Base-by-base conservation (phyloP, 2,329 filamentous ascomycete genomes). In the Sporothrix brasiliensis region DNA sequence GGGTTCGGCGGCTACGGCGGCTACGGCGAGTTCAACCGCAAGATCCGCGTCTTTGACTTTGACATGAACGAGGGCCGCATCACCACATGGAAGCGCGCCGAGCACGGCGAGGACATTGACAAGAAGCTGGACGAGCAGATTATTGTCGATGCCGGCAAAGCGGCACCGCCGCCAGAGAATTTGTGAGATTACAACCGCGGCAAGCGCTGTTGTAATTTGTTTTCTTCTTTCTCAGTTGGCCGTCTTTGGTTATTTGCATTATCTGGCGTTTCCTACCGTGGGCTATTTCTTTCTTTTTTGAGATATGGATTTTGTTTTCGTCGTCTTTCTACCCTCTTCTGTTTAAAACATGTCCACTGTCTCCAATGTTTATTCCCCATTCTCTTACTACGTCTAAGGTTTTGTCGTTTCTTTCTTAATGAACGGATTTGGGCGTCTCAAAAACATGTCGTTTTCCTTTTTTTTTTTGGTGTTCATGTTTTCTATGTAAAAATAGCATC, bases 1-100 rank as follows among this genome's bases (percentile, higher is more conserved):
- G 95, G 95, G 1, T 97, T 99, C 76, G 95, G 95, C 69, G 95
- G 95, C 0, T 99, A 99, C 78, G 95, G 91, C 24, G 94, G 94
- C 6, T 98, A 97, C 78, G 90, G 89, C 54, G 91, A 91, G 4
- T 98, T 91, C 78, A 86, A 94, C 76, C 91, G 95, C 34, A 89
- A 93, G 41, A 86, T 97, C 68, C 87, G 95, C 63, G 86, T 99
- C 56, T 99, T 95, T 78, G 94, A 98, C 75, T 88, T 99, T 67
- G 94, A 99, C 79, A 92, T 94, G 81, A 97, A 97, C 77, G 89
- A 92, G 72, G 94, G 91, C 9, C 88, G 92, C 61, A 94, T 99
- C 75, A 89, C 87, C 65, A 99, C 94, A 0, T 99, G 94, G 87
- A 98, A 97, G 82, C 87, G 95, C 74, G 83, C 97, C 19, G 94